Percentiles rank a stretch among this genome's conserved stretches.
Evolutionary conservation across 441 rosid species (phyloP).

Genomic region (Breynia disticha): DNA sequence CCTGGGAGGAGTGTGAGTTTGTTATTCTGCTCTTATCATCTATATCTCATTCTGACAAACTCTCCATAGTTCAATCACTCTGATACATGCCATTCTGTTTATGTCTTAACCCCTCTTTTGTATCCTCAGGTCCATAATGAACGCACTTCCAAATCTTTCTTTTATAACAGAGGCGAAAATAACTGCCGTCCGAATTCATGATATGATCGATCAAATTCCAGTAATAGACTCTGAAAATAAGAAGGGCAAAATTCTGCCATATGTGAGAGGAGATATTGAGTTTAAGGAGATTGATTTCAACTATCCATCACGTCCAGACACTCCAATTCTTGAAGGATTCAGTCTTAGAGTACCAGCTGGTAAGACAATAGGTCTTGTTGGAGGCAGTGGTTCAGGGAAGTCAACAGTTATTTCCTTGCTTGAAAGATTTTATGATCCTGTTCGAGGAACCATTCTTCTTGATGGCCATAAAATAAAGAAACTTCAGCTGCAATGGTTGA

Average conservation of each 20-base stretch:
- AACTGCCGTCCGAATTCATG: slow-evolving; percentile 20
- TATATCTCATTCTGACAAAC: background rate
- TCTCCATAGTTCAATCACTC: background rate
- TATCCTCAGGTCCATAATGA: slow-evolving; percentile 24
- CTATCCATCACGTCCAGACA: slow-evolving; percentile 31
- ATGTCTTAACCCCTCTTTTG: background rate
- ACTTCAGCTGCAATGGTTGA: slow-evolving; percentile 35
- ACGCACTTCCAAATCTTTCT: slow-evolving; percentile 32
- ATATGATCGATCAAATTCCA: slow-evolving; percentile 27
- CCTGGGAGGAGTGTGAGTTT: slow-evolving; percentile 35
- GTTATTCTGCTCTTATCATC: background rate
- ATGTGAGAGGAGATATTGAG: slow-evolving; percentile 30
- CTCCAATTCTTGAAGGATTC: slow-evolving; percentile 20
- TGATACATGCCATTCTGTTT: background rate
- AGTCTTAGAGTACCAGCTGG: slow-evolving; percentile 29
- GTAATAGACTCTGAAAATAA: slow-evolving; percentile 19
- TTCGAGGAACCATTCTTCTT: slow-evolving; percentile 21
- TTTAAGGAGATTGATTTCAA: slow-evolving; percentile 30
- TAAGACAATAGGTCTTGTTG: slow-evolving; percentile 30
- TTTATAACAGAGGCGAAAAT: slow-evolving; percentile 21
- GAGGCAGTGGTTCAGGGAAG: slow-evolving; percentile 40
- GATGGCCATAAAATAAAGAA: slow-evolving; percentile 27
- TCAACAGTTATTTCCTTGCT: slow-evolving; percentile 34
- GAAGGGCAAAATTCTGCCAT: slow-evolving; percentile 22
- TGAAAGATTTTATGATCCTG: slow-evolving; percentile 33